A percentile compares a stretch with the other conserved stretches of the same genome.
phyloP scores from a whole-genome alignment of 2,329 filamentous ascomycete species.

The Zasmidium citrigriseum region DNA sequence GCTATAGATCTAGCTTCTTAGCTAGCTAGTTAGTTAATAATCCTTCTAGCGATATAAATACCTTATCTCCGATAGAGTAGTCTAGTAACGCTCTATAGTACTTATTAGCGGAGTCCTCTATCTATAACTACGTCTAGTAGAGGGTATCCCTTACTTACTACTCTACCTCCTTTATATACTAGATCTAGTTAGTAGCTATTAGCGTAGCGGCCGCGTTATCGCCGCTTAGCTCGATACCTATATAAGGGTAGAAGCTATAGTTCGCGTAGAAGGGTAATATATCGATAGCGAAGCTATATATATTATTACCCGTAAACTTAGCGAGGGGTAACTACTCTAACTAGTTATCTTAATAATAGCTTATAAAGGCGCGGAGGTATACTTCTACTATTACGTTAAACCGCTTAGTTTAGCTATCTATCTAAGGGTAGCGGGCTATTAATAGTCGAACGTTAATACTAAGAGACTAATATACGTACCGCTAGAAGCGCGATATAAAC shows the following conservation, averaged over 20 bases:
- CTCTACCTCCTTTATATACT: background rate
- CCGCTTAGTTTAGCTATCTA: background rate
- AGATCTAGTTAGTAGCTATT: background rate
- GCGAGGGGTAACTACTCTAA: background rate
- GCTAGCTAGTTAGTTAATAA: too few species aligned
- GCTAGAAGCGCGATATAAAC: background rate
- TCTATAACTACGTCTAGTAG: background rate
- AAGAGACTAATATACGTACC: background rate
- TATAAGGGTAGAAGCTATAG: background rate
- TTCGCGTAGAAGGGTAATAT: background rate
- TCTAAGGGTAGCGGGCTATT: background rate
- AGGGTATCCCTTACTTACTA: background rate
- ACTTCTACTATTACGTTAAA: background rate
- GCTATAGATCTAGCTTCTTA: too few species aligned
- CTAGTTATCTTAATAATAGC: background rate
- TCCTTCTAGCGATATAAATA: too few species aligned
- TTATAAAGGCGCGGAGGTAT: background rate
- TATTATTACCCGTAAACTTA: background rate
- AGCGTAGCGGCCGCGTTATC: background rate
- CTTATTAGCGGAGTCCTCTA: background rate
- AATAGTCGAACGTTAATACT: background rate
- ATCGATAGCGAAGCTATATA: background rate
- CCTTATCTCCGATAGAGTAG: background rate
- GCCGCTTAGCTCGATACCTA: background rate
- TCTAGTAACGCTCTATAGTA: background rate